phyloP scores from a whole-genome alignment of 2,329 filamentous ascomycete genomes.

The Talaromyces verruculosus region DNA sequence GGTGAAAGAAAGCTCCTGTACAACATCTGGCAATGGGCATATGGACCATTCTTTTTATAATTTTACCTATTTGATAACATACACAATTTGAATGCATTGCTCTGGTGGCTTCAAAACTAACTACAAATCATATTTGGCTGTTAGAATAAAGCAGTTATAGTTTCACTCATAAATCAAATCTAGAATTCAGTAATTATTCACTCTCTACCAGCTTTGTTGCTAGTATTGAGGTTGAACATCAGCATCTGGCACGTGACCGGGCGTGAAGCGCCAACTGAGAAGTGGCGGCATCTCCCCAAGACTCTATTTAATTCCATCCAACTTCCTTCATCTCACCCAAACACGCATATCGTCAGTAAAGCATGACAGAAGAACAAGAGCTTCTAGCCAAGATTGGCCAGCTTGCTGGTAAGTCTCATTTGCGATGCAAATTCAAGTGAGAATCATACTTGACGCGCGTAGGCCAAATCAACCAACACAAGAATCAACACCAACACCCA shows the following conservation, averaged over 20 bases:
- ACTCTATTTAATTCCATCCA: background rate
- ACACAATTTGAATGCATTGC: background rate
- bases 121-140: background rate
- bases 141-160: background rate
- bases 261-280: background rate
- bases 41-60: background rate
- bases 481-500: slow-evolving; percentile 54
- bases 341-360: slow-evolving; percentile 13
- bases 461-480: slow-evolving; percentile 81
- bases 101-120: background rate
- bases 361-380: slow-evolving; percentile 57
- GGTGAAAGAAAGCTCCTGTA: background rate
- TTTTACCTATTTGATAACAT: background rate
- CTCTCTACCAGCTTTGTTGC: background rate
- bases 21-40: background rate
- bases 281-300: slow-evolving; percentile 4
- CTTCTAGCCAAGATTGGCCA: slow-evolving; percentile 58
- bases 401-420: slow-evolving; percentile 52
- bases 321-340: background rate
- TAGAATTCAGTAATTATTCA: background rate
- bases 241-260: slow-evolving; percentile 24
- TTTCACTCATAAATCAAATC: background rate
- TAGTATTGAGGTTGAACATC: background rate
- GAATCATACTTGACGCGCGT: slow-evolving; percentile 22
- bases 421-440: slow-evolving; percentile 13